Evolutionary conservation across 75 land plant species (phyloP).

Genomic region (Isoetes taiwanensis): DNA sequence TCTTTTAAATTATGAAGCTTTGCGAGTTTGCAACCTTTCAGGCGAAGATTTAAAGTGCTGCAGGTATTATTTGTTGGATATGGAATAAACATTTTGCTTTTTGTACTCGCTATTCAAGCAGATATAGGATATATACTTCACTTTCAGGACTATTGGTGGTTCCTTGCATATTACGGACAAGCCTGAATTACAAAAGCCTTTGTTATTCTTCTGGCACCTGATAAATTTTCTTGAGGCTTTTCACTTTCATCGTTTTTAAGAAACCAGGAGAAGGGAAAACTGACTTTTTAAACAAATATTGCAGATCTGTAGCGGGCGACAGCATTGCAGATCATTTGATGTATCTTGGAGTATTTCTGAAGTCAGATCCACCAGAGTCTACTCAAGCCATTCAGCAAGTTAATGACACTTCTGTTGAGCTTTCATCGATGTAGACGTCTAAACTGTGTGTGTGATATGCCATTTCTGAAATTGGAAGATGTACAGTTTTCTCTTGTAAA

Average conservation of each 20-base stretch:
- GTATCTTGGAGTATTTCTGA: constrained; percentile 49
- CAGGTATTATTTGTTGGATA: constrained; percentile 47
- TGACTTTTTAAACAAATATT: no score
- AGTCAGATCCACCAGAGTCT: no score
- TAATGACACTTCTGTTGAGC: no score
- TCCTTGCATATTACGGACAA: neutral
- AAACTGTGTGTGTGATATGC: no score
- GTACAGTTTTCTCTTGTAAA: no score
- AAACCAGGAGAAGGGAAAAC: no score
- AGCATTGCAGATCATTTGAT: constrained; percentile 66
- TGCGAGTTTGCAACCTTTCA: constrained; percentile 69
- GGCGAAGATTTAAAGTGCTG: constrained; percentile 90
- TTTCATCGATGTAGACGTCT: no score
- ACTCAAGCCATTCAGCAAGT: no score
- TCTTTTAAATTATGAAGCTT: constrained; percentile 38
- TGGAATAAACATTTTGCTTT: neutral
- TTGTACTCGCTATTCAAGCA: neutral
- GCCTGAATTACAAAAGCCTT: neutral
- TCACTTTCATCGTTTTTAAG: no score
- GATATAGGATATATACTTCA: neutral
- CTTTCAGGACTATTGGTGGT: neutral
- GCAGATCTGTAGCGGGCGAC: constrained; percentile 72
- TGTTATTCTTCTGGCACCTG: neutral
- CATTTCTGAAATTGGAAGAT: no score
- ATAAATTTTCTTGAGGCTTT: constrained; percentile 2